Evolutionary conservation across 352 stramenopile species (phyloP).

Genomic region (Phytophthora sojae): DNA sequence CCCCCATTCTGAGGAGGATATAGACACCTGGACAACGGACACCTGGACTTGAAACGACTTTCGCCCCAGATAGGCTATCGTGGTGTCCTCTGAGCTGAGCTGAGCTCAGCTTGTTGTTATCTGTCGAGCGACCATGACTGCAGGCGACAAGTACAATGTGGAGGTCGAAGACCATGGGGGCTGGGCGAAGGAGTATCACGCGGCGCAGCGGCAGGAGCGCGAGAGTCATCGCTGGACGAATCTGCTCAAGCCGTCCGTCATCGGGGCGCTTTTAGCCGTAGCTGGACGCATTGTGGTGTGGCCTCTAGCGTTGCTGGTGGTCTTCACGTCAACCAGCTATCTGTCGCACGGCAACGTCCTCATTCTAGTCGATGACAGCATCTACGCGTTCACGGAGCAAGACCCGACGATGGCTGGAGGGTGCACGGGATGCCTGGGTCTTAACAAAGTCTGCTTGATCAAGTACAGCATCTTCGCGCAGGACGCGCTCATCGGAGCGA

Average conservation of each 20-base stretch:
- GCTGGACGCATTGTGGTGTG: slow-evolving; percentile 32
- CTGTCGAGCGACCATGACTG: slow-evolving; percentile 7
- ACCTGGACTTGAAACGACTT: slow-evolving; percentile 4
- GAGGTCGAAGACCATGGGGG: neutral
- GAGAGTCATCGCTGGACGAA: slow-evolving; percentile 20
- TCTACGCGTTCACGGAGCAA: slow-evolving; percentile 35
- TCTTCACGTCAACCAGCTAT: slow-evolving; percentile 30
- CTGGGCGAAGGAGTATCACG: slow-evolving; percentile 31
- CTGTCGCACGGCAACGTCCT: slow-evolving; percentile 23
- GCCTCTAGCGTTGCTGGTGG: slow-evolving; percentile 21
- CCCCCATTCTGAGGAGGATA: neutral
- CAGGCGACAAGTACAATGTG: slow-evolving; percentile 29
- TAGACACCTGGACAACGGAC: slow-evolving; percentile 1
- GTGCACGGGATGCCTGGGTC: slow-evolving; percentile 23
- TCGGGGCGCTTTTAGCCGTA: slow-evolving; percentile 28
- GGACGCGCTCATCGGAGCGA: slow-evolving; percentile 32
- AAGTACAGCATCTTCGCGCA: slow-evolving; percentile 38
- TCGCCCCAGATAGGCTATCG: no score
- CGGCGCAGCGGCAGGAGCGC: slow-evolving; percentile 13
- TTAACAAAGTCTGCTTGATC: slow-evolving; percentile 30
- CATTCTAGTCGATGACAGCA: slow-evolving; percentile 33
- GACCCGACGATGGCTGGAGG: slow-evolving; percentile 36
- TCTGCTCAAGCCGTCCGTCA: slow-evolving; percentile 28
- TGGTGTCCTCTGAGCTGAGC: neutral
- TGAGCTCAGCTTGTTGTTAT: neutral